These are phyloP conservation scores for Macrotyloma uniflorum DNA, from an alignment of 306 rosid genomes.

Conservation along the genomic window DNA sequence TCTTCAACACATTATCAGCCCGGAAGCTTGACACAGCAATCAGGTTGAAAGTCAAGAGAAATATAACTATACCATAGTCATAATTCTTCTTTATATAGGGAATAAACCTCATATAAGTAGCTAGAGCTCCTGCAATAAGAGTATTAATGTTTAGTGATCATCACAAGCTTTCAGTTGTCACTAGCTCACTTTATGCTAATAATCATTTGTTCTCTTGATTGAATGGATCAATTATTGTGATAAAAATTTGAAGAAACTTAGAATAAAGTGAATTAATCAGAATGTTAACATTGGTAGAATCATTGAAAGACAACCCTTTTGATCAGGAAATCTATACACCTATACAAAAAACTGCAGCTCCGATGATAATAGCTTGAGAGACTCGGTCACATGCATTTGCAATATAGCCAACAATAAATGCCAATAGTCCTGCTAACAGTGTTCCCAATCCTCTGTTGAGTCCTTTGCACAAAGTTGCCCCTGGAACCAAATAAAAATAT, in stretches of 20 bases:
- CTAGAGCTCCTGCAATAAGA: conserved; percentile 68
- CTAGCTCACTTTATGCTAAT: neutral
- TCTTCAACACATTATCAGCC: conserved; percentile 59
- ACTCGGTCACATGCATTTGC: conserved; percentile 48
- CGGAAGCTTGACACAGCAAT: conserved; percentile 85
- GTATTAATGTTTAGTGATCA: neutral
- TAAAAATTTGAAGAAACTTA: neutral
- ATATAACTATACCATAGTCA: conserved; percentile 89
- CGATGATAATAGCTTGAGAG: conserved; percentile 71
- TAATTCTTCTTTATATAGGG: conserved; percentile 91
- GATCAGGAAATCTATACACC: conserved; percentile 47
- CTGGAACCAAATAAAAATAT: conserved; percentile 45
- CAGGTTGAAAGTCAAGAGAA: conserved; percentile 85
- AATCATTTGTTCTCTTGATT: neutral
- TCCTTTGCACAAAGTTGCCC: conserved; percentile 98
- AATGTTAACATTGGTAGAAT: neutral
- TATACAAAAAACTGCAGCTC: conserved; percentile 74
- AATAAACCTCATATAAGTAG: conserved; percentile 86
- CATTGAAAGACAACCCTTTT: neutral
- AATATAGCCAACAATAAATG: conserved; percentile 68
- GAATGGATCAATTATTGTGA: neutral
- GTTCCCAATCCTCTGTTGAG: conserved; percentile 96
- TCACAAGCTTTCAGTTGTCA: neutral
- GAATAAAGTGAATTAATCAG: neutral
- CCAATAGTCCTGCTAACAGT: conserved; percentile 77